Evolutionary conservation across 192 early-diverging fungal genomes (phyloP).

Genomic region (Backusella australiensis): DNA sequence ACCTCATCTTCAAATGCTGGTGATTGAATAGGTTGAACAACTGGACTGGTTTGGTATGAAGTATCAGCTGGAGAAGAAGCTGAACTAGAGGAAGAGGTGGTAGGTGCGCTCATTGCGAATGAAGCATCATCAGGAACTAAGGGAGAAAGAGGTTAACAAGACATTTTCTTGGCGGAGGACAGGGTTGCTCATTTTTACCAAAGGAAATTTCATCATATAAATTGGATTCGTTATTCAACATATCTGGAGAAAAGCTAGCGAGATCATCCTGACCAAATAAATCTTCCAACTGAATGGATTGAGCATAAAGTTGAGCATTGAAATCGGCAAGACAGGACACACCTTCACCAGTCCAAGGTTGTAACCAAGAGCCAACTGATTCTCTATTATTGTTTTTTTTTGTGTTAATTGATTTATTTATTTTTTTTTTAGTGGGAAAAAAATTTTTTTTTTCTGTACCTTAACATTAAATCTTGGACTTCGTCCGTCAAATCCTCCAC

Average conservation of each 20-base stretch:
- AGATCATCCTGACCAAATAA: constrained; percentile 33
- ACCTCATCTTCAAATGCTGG: not conserved
- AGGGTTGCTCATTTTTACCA: constrained; percentile 13
- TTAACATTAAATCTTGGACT: constrained; percentile 35
- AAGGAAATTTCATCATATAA: constrained; percentile 41
- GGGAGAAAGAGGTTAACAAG: not conserved
- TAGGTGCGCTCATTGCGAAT: constrained; percentile 14
- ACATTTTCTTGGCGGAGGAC: too few species aligned
- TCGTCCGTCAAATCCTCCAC: constrained; percentile 35
- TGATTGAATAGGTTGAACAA: not conserved
- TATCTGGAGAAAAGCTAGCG: not conserved
- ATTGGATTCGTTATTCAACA: not conserved
- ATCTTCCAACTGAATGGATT: constrained; percentile 26
- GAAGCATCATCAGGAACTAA: constrained; percentile 12
- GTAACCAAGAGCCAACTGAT: constrained; percentile 30
- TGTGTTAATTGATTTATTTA: not conserved
- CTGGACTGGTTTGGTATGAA: not conserved
- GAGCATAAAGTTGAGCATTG: constrained; percentile 24
- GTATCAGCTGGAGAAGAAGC: constrained; percentile 3
- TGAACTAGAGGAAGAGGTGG: constrained; percentile 12
- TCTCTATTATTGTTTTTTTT: constrained; percentile 17
- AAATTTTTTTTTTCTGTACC: constrained; percentile 15
- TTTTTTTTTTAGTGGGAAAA: not conserved
- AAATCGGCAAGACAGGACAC: constrained; percentile 13
- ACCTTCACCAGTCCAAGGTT: constrained; percentile 11